phyloP scores from a whole-genome alignment of 148 eudicot genomes.

The Rhododendron mucronatum region DNA sequence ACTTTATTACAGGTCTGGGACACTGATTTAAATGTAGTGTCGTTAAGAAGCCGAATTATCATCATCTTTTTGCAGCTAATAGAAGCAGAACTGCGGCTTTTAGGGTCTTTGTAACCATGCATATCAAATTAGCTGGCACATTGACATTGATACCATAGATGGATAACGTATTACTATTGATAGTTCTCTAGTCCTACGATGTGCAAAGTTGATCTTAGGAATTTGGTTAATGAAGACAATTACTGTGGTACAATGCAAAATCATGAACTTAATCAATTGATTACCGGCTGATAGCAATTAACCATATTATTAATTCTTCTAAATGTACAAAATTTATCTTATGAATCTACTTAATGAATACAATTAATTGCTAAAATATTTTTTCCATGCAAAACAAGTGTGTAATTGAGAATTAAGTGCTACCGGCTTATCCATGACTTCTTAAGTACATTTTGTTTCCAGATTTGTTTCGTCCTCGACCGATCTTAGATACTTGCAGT shows the following conservation, averaged over 20 bases:
- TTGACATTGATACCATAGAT: background rate
- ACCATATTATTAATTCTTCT: too few species aligned
- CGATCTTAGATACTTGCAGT: background rate
- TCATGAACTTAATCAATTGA: background rate
- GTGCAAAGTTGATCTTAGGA: background rate
- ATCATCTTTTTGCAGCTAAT: background rate
- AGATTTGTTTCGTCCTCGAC: background rate
- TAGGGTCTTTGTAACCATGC: background rate
- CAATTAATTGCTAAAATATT: background rate
- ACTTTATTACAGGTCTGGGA: background rate
- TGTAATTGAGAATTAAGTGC: background rate
- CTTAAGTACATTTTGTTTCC: background rate
- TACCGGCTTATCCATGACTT: background rate
- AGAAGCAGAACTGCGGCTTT: background rate
- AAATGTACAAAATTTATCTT: background rate
- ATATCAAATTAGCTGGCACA: background rate
- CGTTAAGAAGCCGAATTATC: background rate
- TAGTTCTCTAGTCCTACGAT: background rate
- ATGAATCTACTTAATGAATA: too few species aligned
- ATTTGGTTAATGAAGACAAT: background rate
- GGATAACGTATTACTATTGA: background rate
- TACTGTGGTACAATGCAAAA: background rate
- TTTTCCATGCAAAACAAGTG: background rate
- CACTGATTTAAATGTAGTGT: background rate
- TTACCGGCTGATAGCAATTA: background rate